Evolutionary conservation across 1,139 yeast species (phyloP).

Genomic region (Fermentozyma sake): DNA sequence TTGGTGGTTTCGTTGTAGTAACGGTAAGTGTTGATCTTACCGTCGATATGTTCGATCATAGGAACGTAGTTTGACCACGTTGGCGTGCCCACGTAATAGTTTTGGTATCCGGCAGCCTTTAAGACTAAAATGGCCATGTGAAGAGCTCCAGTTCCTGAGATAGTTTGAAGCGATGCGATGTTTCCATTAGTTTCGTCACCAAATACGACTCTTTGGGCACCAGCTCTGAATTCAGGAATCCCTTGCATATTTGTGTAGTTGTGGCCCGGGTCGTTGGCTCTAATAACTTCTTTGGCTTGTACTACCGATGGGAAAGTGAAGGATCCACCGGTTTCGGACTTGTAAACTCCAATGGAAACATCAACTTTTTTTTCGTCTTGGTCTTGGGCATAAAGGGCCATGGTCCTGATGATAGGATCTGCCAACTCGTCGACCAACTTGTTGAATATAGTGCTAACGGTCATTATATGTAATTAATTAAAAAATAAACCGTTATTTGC

Average conservation of each 20-base stretch:
- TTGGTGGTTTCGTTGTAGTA: slow-evolving; percentile 29
- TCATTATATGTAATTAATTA: slow-evolving; percentile 3
- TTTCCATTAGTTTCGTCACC: slow-evolving; percentile 26
- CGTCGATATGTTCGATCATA: slow-evolving; percentile 31
- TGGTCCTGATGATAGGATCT: slow-evolving; percentile 37
- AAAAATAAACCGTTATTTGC: too few relatives aligned
- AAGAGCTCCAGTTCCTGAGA: slow-evolving; percentile 43
- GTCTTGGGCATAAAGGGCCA: slow-evolving; percentile 26
- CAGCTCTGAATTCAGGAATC: slow-evolving; percentile 31
- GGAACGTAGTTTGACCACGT: slow-evolving; percentile 40
- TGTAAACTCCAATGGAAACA: slow-evolving; percentile 42
- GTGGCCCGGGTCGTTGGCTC: slow-evolving; percentile 38
- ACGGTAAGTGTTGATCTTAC: slow-evolving; percentile 21
- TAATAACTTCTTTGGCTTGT: slow-evolving; percentile 30
- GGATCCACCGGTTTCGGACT: slow-evolving; percentile 32
- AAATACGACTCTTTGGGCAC: slow-evolving; percentile 34
- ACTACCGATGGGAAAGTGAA: slow-evolving; percentile 37
- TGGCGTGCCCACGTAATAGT: slow-evolving; percentile 37
- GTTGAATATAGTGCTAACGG: slow-evolving; percentile 18
- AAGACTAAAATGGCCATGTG: slow-evolving; percentile 35
- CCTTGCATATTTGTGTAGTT: slow-evolving; percentile 43
- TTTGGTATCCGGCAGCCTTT: slow-evolving; percentile 21
- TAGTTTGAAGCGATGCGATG: slow-evolving; percentile 36
- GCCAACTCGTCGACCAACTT: slow-evolving; percentile 21
- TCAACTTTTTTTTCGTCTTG: slow-evolving; percentile 30